Base-by-base conservation (phyloP, 768 basidiomycete genomes). In the Pisolithus albus region DNA sequence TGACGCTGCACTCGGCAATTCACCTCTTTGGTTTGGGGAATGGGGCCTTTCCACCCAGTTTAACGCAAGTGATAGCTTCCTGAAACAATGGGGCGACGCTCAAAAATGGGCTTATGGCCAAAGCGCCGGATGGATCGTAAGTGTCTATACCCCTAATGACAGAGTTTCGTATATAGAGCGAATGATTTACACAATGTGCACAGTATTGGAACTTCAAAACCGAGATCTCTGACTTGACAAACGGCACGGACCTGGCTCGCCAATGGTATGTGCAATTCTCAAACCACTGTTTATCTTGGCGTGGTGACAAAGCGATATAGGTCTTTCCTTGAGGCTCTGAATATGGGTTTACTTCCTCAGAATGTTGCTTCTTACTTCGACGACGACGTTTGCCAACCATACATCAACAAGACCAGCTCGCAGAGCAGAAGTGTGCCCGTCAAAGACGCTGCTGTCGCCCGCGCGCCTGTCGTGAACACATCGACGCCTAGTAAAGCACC, bases 191-290 rank as follows among this genome's bases (percentile, higher is more conserved):
- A 23, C 21, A 11, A 13, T 45, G 24, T 1, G 10, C 47, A 5
- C 52, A 79, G 80, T 82, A 74, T 64, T 88, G 86, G 86, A 86
- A 80, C 65, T 88, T 88, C 72, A 86, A 83, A 59, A 72, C 82
- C 6, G 87, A 88, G 64, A 18, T 41, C n/a, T 41, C 40, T 9
- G 7, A 41, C 21, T 6, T 41, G 40, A 41, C 40, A 18, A 7
- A 7, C 19, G 40, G 40, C 6, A 41, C 40, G n/a, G 40, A 18
- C 1, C 18, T 41, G 7, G 40, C 40, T 21, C 40, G 40, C 18
- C 40, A 41, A 11, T 41, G 40, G 40, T 24, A 24, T 7, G 23
- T 23, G 42, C 7, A 6, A 23, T 43, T 43, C 23, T 24, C 7
- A 30, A 16, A 45, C 16, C 16, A 23, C 4, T 23, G 2, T 23